Conservation (phyloP, 331 rosid genomes). For the Saraca asoca region DNA sequence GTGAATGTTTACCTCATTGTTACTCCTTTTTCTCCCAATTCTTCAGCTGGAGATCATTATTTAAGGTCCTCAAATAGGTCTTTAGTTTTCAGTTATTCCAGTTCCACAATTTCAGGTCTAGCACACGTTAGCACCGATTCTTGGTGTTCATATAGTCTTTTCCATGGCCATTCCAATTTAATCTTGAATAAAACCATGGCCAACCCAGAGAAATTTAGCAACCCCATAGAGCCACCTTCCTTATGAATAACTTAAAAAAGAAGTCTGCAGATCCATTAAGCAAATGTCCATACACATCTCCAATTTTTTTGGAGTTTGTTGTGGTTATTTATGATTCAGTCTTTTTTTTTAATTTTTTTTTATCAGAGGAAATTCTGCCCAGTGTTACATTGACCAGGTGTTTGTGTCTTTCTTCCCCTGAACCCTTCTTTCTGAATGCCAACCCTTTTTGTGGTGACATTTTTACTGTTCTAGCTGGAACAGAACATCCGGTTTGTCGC, state of each 20-base stretch:
- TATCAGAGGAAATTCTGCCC: constrained; percentile 45
- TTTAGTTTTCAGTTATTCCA: constrained; percentile 61
- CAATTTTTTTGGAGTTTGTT: constrained; percentile 52
- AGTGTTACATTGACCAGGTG: constrained; percentile 44
- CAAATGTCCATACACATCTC: constrained; percentile 48
- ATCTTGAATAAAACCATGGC: constrained; percentile 77
- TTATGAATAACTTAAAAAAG: constrained; percentile 68
- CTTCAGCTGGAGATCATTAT: constrained; percentile 53
- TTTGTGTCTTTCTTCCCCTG: constrained; percentile 47
- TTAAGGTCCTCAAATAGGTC: constrained; percentile 66
- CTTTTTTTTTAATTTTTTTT: constrained; percentile 48
- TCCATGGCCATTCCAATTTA: constrained; percentile 57
- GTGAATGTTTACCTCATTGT: constrained; percentile 56
- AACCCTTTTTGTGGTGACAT: constrained; percentile 49
- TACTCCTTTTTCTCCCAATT: constrained; percentile 61
- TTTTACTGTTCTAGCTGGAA: constrained; percentile 46
- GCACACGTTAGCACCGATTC: constrained; percentile 59
- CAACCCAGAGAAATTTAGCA: constrained; percentile 68
- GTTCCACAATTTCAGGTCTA: constrained; percentile 55
- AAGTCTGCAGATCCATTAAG: constrained; percentile 48
- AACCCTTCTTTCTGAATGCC: constrained; percentile 39
- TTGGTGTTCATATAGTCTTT: constrained; percentile 69
- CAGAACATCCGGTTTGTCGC: constrained; percentile 41
- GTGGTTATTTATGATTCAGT: constrained; percentile 56
- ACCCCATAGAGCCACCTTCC: constrained; percentile 60